These are phyloP conservation scores for Rhododendron williamsianum DNA, from an alignment of 148 eudicot species.

Conservation along the genomic window DNA sequence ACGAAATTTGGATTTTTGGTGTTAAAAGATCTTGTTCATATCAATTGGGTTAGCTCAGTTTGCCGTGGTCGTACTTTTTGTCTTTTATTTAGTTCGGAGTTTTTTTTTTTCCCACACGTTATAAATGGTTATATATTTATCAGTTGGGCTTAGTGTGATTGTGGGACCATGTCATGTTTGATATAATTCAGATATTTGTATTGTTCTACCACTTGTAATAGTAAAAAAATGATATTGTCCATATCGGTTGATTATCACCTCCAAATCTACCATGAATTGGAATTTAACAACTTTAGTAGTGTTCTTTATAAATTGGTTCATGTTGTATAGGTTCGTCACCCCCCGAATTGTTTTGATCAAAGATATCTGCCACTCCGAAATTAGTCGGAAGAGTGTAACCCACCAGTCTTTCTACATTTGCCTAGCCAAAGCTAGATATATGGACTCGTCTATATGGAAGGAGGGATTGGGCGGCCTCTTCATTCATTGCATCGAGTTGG, in stretches of 20 bases:
- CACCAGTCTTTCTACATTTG: not conserved
- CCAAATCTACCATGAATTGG: not conserved
- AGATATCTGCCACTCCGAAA: not conserved
- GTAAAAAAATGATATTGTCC: not conserved
- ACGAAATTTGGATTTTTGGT: not conserved
- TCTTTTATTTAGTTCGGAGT: too few species aligned
- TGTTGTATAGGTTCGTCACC: not conserved
- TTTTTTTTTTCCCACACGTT: too few species aligned
- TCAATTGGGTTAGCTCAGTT: not conserved
- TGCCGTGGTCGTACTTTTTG: too few species aligned
- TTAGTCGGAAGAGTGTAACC: not conserved
- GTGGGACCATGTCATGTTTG: not conserved
- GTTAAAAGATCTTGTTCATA: not conserved
- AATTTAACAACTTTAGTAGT: not conserved
- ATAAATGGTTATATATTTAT: too few species aligned
- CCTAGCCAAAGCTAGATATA: not conserved
- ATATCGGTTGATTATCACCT: not conserved
- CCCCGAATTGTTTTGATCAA: not conserved
- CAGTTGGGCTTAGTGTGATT: not conserved
- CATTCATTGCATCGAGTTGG: not conserved
- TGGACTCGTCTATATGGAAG: not conserved
- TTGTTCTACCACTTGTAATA: too few species aligned
- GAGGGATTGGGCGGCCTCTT: not conserved
- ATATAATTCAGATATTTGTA: too few species aligned
- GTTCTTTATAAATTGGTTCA: not conserved